Evolutionary conservation across 352 stramenopile genomes (phyloP), one percentile per base, ranked within the genome.

Genomic region (Phytophthora cryptogea): DNA sequence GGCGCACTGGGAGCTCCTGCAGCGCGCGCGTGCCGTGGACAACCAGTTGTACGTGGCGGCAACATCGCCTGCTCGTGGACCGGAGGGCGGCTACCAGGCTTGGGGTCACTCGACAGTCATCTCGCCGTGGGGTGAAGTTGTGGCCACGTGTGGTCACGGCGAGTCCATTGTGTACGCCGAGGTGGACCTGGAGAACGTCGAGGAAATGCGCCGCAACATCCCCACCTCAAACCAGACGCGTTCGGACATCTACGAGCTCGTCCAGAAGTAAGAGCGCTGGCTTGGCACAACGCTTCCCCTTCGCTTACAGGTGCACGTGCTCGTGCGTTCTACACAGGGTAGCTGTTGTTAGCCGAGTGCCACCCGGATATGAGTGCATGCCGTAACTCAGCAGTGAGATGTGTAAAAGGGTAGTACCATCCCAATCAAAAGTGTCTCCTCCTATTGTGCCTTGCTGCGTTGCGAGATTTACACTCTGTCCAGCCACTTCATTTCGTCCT

Each of bases 1-100:
- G 4, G 91, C 95, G 0, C 98, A 99, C 74, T 99, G 97, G 97
- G 96, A 99, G 61, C 80, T 99, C 16, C 81, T 99, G 33, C 95
- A 98, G 79, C 83, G 97, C 33, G 97, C 86, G 10, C 86, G 98
- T 26, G 98, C 98, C 2, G 84, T 96, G 37, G 88, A 96, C 66
- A 93, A 94, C 59, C 95, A 99, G 74, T 91, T 97, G 36, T 99
- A 96, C 74, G 97, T 99, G 13, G 80, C 98, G 4, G 96, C 93
- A 8, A 95, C 93, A 4, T 99, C 96, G 54, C 98, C 97, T 32
- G 97, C 98, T 10, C 83, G 98, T 58, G 96, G 93, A 14, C 84
- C 87, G 3, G 80, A 98, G 66, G 89, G 90, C 8, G 90, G 95
- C 40, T 99, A 99, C 80, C 97, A 99, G 64, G 97, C 97, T 3